Conservation (phyloP, 2,329 filamentous ascomycete genomes). For the Chrysosporium queenslandicum region DNA sequence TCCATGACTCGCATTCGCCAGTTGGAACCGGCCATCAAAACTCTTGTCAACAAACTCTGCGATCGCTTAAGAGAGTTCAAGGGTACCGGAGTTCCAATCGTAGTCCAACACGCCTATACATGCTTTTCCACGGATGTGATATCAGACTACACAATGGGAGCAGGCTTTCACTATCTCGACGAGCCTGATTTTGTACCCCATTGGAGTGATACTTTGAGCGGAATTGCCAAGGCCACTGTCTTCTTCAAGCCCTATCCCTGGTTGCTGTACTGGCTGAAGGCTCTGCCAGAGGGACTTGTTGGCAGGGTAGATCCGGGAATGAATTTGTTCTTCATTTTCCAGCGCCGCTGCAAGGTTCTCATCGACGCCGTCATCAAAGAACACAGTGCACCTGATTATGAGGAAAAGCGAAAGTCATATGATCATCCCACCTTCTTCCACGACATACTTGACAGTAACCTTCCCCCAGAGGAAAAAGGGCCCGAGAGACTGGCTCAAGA, state of each 20-base stretch:
- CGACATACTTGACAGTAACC: conserved; percentile 18
- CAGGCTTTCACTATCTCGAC: conserved; percentile 25
- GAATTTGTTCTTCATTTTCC: conserved; percentile 9
- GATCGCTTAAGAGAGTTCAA: conserved; percentile 19
- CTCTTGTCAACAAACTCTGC: conserved; percentile 22
- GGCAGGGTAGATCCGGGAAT: conserved; percentile 10
- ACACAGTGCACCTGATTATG: conserved; percentile 2
- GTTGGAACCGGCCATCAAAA: conserved; percentile 15
- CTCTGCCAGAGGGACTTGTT: conserved; percentile 9
- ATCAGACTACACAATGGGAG: conserved; percentile 33
- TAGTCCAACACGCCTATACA: conserved; percentile 26
- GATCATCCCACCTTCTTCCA: conserved; percentile 25
- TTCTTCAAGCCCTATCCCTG: conserved; percentile 11
- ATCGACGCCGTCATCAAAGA: conserved; percentile 9
- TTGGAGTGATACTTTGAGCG: conserved; percentile 23
- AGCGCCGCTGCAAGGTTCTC: conserved; percentile 9
- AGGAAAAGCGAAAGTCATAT: conserved; percentile 7
- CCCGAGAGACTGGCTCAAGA: conserved; percentile 25
- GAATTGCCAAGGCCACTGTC: conserved; percentile 15
- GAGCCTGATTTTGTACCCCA: conserved; percentile 24
- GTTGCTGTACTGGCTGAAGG: conserved; percentile 6
- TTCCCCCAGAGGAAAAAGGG: conserved; percentile 25
- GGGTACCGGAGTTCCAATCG: conserved; percentile 4
- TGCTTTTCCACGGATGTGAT: conserved; percentile 40
- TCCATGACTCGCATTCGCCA: conserved; percentile 17